Base-by-base conservation (phyloP, 352 stramenopile species). In the Globisporangium carolinianum region DNA sequence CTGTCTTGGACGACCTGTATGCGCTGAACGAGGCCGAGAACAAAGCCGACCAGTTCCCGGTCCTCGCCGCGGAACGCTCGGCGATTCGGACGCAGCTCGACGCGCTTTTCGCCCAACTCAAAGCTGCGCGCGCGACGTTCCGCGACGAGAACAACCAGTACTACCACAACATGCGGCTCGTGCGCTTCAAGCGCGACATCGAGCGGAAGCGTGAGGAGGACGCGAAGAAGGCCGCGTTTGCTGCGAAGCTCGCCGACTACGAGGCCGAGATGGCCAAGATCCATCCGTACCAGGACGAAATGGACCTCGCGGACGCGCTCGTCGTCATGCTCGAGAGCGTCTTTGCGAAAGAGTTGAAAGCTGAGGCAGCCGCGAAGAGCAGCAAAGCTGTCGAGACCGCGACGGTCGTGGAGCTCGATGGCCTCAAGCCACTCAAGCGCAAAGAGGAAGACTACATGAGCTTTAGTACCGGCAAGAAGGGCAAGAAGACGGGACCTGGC, bases 191-290 rank as follows among this genome's bases (percentile, higher is more conserved):
- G 69, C 88, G 92, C 68, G 82, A 93, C 35, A 63, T 92, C 2
- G 77, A 91, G 61, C 77, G 77, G 61, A 80, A 94, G 71, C 86
- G 86, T 68, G 78, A 94, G 63, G 81, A 94, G 53, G 81, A 89
- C 36, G 68, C 57, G 36, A 84, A 84, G 61, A 84, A 87, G 60
- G 74, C 81, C 47, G 82, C 97, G 61, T 95, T 96, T 59, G 93
- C 97, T 51, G 89, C 93, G 65, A 98, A 98, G 74, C 86, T 98
- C 62, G 86, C 96, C n/a, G 80, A 97, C 61, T 98, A 98, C 71
- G 93, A 98, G 67, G 89, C 96, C 65, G 95, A 98, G 67, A 91
- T 98, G 72, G 72, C 89, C 58, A 97, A 98, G 76, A 97, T 98
- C 70, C 93, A 96, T 72, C 93, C 94, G 39, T 98, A 97, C 72